Conservation (phyloP, 192 early-diverging fungal species). For the Irineochytrium annulatum region DNA sequence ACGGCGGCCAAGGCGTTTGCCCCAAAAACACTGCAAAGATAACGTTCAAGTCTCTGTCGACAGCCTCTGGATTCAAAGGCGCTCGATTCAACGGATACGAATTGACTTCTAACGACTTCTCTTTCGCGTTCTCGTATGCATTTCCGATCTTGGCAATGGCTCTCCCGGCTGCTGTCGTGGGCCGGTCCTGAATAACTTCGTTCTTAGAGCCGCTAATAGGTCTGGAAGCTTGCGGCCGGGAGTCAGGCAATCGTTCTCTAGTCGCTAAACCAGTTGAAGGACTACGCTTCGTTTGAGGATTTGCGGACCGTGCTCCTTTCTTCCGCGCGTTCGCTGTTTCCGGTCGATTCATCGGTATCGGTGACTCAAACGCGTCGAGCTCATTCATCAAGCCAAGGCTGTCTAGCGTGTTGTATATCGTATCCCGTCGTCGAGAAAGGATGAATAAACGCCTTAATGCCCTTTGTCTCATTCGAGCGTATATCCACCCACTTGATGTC, state of each 20-base stretch:
- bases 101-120: neutral
- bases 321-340: no score
- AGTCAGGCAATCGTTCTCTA: no score
- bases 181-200: no score
- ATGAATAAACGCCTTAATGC: neutral
- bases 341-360: neutral
- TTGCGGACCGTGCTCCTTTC: no score
- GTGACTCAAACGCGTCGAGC: neutral
- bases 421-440: neutral
- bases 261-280: no score
- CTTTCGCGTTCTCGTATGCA: neutral
- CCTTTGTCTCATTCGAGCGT: neutral
- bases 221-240: no score
- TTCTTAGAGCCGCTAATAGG: no score
- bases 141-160: neutral
- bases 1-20: conserved; percentile 18
- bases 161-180: neutral
- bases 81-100: neutral
- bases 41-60: neutral
- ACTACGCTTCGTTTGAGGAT: no score
- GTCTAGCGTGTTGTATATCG: neutral
- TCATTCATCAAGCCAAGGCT: neutral
- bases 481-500: neutral
- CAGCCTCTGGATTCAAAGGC: neutral
- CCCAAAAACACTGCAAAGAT: conserved; percentile 13